A percentile compares a stretch with the other conserved stretches of the same genome.
Evolutionary conservation across 2,329 filamentous ascomycete genomes (phyloP).

Genomic region (Endoconidiophora laricicola): DNA sequence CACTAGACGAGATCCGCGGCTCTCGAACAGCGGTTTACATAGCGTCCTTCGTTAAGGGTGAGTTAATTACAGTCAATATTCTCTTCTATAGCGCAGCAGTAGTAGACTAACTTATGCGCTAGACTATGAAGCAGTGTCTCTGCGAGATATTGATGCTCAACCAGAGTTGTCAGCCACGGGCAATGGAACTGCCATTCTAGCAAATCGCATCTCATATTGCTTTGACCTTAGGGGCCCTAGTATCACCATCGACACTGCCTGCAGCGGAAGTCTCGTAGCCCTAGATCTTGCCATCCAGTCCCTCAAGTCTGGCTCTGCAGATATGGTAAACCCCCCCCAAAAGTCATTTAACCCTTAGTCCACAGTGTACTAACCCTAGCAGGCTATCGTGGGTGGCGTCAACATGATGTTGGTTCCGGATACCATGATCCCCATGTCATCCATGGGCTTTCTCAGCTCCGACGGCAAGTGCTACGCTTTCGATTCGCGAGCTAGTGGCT

Average conservation of each 20-base stretch:
- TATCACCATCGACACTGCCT: constrained; percentile 42
- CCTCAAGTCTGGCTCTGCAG: constrained; percentile 22
- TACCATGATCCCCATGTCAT: constrained; percentile 38
- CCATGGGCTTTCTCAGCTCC: constrained; percentile 35
- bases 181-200: constrained; percentile 34
- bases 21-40: constrained; percentile 32
- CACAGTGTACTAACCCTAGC: constrained; percentile 13
- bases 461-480: constrained; percentile 37
- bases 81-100: background rate
- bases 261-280: constrained; percentile 37
- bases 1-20: constrained; percentile 26
- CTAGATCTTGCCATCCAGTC: constrained; percentile 35
- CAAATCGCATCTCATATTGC: constrained; percentile 38
- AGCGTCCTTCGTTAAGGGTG: constrained; percentile 34
- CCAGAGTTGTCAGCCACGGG: constrained; percentile 37
- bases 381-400: constrained; percentile 34
- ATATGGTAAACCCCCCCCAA: constrained; percentile 16
- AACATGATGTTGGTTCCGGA: constrained; percentile 37
- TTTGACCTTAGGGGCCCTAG: constrained; percentile 39
- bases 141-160: constrained; percentile 32
- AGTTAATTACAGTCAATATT: background rate
- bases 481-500: constrained; percentile 43
- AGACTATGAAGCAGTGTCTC: constrained; percentile 35
- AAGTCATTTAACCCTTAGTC: background rate
- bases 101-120: background rate